phyloP scores from a whole-genome alignment of 805 yeast species.

The Starmerella scarabaei region DNA sequence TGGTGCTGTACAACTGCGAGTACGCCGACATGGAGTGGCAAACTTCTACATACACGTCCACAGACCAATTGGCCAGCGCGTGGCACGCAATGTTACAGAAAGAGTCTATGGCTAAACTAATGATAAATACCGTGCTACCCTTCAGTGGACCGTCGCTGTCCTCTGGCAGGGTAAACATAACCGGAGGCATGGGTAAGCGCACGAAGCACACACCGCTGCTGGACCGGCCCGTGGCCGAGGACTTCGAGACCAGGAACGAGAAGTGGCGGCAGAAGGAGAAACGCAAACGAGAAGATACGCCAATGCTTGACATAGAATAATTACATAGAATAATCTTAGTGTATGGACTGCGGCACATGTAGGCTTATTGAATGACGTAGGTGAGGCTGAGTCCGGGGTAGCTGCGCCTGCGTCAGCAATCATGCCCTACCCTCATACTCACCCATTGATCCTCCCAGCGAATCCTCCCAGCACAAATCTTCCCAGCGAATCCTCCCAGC shows the following conservation, averaged over 20 bases:
- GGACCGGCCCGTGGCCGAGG: constrained; percentile 45
- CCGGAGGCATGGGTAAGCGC: constrained; percentile 54
- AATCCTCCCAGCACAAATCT: too few relatives aligned
- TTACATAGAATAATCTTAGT: too few relatives aligned
- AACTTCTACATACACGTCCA: constrained; percentile 16
- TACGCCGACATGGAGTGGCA: constrained; percentile 58
- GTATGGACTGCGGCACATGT: too few relatives aligned
- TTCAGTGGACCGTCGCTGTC: constrained; percentile 2
- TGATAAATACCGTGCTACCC: constrained; percentile 31
- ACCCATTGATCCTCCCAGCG: too few relatives aligned
- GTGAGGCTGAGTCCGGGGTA: too few relatives aligned
- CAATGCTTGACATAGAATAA: neutral
- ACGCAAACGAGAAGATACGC: neutral
- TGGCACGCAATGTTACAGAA: constrained; percentile 49
- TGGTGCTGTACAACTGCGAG: constrained; percentile 73
- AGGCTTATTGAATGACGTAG: too few relatives aligned
- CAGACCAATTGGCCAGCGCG: constrained; percentile 29
- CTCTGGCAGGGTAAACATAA: constrained; percentile 34
- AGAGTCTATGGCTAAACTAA: constrained; percentile 38
- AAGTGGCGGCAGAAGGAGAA: constrained; percentile 35
- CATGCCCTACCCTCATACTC: too few relatives aligned
- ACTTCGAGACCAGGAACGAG: constrained; percentile 57
- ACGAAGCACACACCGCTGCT: constrained; percentile 43
- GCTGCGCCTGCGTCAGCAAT: too few relatives aligned
- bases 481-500: too few relatives aligned